These are phyloP conservation scores for Aspergillus nomiae DNA, from an alignment of 2,329 filamentous ascomycete genomes.

Conservation along the genomic window DNA sequence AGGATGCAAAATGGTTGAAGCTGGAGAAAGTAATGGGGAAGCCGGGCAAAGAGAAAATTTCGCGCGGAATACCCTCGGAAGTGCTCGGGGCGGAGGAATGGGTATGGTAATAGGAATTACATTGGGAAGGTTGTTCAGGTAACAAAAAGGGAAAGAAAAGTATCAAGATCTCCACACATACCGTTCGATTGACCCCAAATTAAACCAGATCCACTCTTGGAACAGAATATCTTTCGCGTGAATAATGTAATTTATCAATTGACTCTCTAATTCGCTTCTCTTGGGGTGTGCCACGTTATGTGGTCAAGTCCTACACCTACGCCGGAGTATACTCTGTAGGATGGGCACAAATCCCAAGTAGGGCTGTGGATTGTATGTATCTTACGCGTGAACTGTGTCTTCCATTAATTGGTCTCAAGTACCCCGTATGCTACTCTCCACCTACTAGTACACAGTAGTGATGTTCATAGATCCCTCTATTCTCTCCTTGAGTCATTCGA, in stretches of 20 bases:
- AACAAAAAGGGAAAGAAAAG: constrained; percentile 1
- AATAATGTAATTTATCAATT: constrained; percentile 4
- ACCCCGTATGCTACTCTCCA: background rate
- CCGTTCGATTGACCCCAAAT: background rate
- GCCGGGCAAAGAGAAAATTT: constrained; percentile 42
- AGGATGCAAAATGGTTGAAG: constrained; percentile 23
- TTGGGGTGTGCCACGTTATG: background rate
- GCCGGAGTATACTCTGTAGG: background rate
- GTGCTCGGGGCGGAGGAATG: constrained; percentile 38
- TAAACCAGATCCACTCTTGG: background rate
- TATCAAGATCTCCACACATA: background rate
- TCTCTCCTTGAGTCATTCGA: background rate
- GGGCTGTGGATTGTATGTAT: background rate
- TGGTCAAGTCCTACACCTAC: background rate
- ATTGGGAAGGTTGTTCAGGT: constrained; percentile 17
- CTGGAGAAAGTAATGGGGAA: constrained; percentile 31
- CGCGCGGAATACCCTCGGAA: constrained; percentile 45
- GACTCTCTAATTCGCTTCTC: constrained; percentile 2
- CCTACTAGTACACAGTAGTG: background rate
- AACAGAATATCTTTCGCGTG: background rate
- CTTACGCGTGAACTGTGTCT: background rate
- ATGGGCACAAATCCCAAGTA: background rate
- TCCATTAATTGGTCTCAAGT: background rate
- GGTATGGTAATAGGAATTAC: constrained; percentile 7
- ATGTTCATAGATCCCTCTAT: background rate